Conservation (phyloP, 2,329 filamentous ascomycete genomes). For the Fusarium oxysporum region DNA sequence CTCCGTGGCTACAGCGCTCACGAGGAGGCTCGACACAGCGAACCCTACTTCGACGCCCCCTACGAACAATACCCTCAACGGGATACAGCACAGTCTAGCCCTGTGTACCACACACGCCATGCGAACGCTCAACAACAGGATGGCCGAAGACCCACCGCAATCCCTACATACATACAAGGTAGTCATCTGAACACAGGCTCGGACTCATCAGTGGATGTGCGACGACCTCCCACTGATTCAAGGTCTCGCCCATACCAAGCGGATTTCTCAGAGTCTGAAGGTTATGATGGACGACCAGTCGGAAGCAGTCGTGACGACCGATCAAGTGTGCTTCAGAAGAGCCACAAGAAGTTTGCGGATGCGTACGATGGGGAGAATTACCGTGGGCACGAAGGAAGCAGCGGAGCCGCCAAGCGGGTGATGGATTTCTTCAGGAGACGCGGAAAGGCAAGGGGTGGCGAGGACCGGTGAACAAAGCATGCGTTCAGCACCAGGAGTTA, state of each 20-base stretch:
- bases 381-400: conserved; percentile 81
- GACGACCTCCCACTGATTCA: conserved; percentile 54
- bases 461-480: conserved; percentile 59
- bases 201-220: conserved; percentile 65
- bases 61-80: conserved; percentile 53
- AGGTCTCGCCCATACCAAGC: conserved; percentile 58
- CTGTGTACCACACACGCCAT: conserved; percentile 57
- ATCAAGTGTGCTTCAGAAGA: conserved; percentile 80
- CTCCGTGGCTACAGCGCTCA: conserved; percentile 51
- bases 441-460: conserved; percentile 77
- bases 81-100: conserved; percentile 50
- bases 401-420: conserved; percentile 87
- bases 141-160: conserved; percentile 54
- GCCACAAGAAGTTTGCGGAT: conserved; percentile 87
- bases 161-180: conserved; percentile 61
- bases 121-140: conserved; percentile 56
- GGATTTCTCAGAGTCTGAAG: conserved; percentile 57
- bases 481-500: conserved; percentile 38
- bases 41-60: conserved; percentile 55
- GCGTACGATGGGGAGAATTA: conserved; percentile 82
- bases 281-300: conserved; percentile 55
- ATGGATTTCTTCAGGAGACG: conserved; percentile 98
- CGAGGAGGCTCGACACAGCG: conserved; percentile 52
- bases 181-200: conserved; percentile 63
- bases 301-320: conserved; percentile 54